These are phyloP conservation scores for Echria macrotheca DNA, from an alignment of 495 filamentous ascomycete species.

Conservation along the genomic window DNA sequence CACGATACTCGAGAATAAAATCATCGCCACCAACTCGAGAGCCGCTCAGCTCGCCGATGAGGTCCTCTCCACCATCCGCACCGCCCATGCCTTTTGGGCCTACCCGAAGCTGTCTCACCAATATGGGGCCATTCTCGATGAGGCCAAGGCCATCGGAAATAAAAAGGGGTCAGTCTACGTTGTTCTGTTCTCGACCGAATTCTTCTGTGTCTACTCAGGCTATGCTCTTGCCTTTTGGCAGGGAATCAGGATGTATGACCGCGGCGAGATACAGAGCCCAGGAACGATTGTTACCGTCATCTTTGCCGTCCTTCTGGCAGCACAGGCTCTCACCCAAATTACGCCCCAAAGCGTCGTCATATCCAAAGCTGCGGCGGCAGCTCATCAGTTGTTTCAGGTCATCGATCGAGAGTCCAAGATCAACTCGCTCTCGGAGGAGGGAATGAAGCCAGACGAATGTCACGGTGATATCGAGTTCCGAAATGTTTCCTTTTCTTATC, in stretches of 20 bases:
- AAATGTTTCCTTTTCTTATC: slow-evolving; percentile 58
- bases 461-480: slow-evolving; percentile 48
- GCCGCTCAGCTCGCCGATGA: slow-evolving; percentile 54
- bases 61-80: slow-evolving; percentile 46
- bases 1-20: slow-evolving; percentile 39
- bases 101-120: slow-evolving; percentile 43
- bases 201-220: slow-evolving; percentile 34
- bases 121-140: slow-evolving; percentile 48
- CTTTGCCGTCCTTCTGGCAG: slow-evolving; percentile 19
- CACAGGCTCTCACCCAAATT: slow-evolving; percentile 36
- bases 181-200: slow-evolving; percentile 25
- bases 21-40: slow-evolving; percentile 34
- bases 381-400: slow-evolving; percentile 44
- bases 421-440: slow-evolving; percentile 32
- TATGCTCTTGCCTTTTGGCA: slow-evolving; percentile 47
- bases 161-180: slow-evolving; percentile 40
- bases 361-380: slow-evolving; percentile 45
- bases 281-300: slow-evolving; percentile 41
- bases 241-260: slow-evolving; percentile 34
- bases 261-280: slow-evolving; percentile 34
- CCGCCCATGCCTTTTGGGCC: slow-evolving; percentile 58
- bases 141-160: slow-evolving; percentile 45
- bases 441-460: slow-evolving; percentile 32
- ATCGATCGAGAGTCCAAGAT: slow-evolving; percentile 44
- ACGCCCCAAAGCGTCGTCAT: slow-evolving; percentile 42